Evolutionary conservation across 2,329 filamentous ascomycete genomes (phyloP), one percentile per base, ranked within the genome.

Genomic region (Exophiala mesophila): DNA sequence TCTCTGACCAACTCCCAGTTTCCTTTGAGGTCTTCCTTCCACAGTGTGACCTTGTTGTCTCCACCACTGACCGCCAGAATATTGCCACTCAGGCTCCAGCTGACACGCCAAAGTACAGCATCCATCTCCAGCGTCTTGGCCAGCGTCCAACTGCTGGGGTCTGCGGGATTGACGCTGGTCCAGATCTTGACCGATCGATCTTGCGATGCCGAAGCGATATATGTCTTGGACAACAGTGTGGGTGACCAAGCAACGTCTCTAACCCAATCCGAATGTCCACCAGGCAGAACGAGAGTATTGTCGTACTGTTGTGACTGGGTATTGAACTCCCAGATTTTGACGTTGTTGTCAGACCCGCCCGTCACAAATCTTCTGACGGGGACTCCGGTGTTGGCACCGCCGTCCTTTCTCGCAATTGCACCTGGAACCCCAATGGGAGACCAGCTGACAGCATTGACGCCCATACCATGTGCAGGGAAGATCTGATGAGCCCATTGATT

Each of bases 1-100:
- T 87, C 88, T 78, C 95, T 96, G 54, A 97, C 87, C 59, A 85
- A 87, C 68, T 97, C 89, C 92, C 92, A 98, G 62, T 94, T 87
- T 41, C 92, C 92, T 63, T 85, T 85, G 57, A 98, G 72, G 63
- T 94, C 94, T 77, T 98, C 92, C 77, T 97, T 98, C 90, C 90
- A 98, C 64, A 98, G 68, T 40, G 84, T 94, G 42, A 98, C 89
- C 70, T 94, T 89, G 74, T 98, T 98, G 68, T 98, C 90, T 18
- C 85, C 87, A 28, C 88, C 88, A 61, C 85, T 92, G 50, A 96
- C 88, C 7, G 92, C 92, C 57, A 98, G 74, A 15, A 97, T 89
- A 63, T 98, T 98, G 39, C 92, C 92, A 65, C 88, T 95, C 61
- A 97, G 73, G 57, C 88, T 95, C 92, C 92, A 98, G 74, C 88